A percentile compares a stretch with the other conserved stretches of the same genome.
Evolutionary conservation across 2,329 filamentous ascomycete genomes (phyloP).

Genomic region (Lecanicillium sp.): DNA sequence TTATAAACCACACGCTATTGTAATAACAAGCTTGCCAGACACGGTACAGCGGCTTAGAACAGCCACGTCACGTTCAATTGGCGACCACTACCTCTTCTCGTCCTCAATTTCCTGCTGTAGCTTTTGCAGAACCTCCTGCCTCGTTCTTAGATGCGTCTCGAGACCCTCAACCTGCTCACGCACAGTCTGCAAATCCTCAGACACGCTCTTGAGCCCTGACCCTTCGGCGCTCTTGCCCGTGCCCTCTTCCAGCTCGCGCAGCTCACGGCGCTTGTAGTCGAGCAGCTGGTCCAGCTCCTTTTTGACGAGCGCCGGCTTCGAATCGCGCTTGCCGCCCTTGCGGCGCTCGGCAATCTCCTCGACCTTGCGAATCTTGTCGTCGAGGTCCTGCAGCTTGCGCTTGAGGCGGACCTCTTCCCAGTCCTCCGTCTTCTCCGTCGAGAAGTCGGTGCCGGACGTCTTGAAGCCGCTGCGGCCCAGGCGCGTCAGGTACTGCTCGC

Average conservation of each 20-base stretch:
- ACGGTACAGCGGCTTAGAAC: slow-evolving; percentile 3
- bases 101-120: slow-evolving; percentile 78
- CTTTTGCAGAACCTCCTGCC: slow-evolving; percentile 69
- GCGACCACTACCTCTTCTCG: slow-evolving; percentile 55
- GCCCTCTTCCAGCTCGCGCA: slow-evolving; percentile 68
- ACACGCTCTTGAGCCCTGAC: slow-evolving; percentile 65
- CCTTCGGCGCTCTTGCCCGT: slow-evolving; percentile 62
- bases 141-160: slow-evolving; percentile 69
- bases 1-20: neutral
- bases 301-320: slow-evolving; percentile 86
- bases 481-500: slow-evolving; percentile 89
- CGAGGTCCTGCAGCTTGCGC: slow-evolving; percentile 83
- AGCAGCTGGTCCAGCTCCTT: slow-evolving; percentile 87
- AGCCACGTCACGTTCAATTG: slow-evolving; percentile 11
- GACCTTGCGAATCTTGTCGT: slow-evolving; percentile 78
- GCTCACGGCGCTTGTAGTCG: slow-evolving; percentile 83
- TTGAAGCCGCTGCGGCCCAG: slow-evolving; percentile 79
- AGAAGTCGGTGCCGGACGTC: slow-evolving; percentile 84
- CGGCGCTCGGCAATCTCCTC: slow-evolving; percentile 64
- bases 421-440: slow-evolving; percentile 76
- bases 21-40: neutral
- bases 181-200: slow-evolving; percentile 84
- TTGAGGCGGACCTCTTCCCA: slow-evolving; percentile 97
- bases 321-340: slow-evolving; percentile 58
- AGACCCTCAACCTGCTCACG: slow-evolving; percentile 89